Evolutionary conservation across 805 yeast species (phyloP).

Genomic region (Lachancea thermotolerans): DNA sequence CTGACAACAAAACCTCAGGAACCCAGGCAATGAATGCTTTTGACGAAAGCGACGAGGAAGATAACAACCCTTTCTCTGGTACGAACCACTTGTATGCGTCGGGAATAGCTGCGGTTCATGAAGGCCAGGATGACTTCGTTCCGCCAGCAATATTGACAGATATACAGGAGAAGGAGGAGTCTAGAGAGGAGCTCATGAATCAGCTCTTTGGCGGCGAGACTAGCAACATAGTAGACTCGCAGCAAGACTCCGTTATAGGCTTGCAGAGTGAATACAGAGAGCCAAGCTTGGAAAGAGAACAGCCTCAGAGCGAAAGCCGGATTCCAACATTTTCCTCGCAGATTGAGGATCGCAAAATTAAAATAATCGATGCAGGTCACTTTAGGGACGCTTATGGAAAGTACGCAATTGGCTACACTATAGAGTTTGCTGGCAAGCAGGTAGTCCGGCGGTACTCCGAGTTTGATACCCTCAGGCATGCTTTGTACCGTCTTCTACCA

Average conservation of each 20-base stretch:
- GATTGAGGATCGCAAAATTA: conserved; percentile 19
- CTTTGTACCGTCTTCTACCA: conserved; percentile 68
- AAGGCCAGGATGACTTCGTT: conserved; percentile 14
- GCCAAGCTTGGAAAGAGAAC: background rate
- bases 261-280: background rate
- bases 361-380: conserved; percentile 77
- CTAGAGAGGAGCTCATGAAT: conserved; percentile 7
- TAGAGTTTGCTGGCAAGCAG: conserved; percentile 48
- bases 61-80: conserved; percentile 36
- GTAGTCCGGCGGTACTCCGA: conserved; percentile 88
- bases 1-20: background rate
- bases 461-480: conserved; percentile 74
- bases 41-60: conserved; percentile 30
- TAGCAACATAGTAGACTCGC: background rate
- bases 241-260: background rate
- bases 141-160: conserved; percentile 3
- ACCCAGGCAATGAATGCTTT: conserved; percentile 14
- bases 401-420: conserved; percentile 78
- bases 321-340: background rate
- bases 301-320: background rate
- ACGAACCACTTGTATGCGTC: conserved; percentile 34
- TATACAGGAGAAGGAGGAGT: conserved; percentile 8
- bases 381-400: conserved; percentile 72
- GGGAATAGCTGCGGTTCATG: conserved; percentile 29
- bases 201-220: conserved; percentile 6